Percentiles rank a stretch among this genome's conserved stretches.
phyloP scores from a whole-genome alignment of 2,329 filamentous ascomycete species.

The Neopestalotiopsis sp. region DNA sequence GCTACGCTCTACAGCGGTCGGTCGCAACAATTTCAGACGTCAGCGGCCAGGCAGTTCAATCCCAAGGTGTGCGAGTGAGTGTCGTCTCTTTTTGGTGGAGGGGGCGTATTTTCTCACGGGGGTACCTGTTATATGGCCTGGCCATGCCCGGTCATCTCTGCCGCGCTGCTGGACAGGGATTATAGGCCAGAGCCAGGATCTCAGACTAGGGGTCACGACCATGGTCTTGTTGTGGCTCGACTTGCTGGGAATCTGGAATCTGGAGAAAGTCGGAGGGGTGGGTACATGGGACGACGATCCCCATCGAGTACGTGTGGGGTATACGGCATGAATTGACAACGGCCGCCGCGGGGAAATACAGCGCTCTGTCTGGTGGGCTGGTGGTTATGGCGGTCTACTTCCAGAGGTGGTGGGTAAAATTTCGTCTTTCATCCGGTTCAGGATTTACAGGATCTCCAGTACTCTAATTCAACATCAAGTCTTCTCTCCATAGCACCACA shows the following conservation, averaged over 20 bases:
- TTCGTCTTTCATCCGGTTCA: background rate
- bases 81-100: conserved; percentile 13
- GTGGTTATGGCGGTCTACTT: background rate
- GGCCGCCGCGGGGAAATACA: conserved; percentile 4
- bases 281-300: conserved; percentile 8
- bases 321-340: conserved; percentile 3
- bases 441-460: no score
- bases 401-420: background rate
- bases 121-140: conserved; percentile 23
- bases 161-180: conserved; percentile 6
- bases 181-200: background rate
- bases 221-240: background rate
- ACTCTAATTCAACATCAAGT: no score
- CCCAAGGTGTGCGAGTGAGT: conserved; percentile 20
- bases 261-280: conserved; percentile 18
- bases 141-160: conserved; percentile 16
- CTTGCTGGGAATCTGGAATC: conserved; percentile 13
- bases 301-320: conserved; percentile 10
- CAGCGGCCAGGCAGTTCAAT: conserved; percentile 23
- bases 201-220: background rate
- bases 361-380: background rate
- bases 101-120: conserved; percentile 17
- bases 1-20: conserved; percentile 46
- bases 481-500: no score
- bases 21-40: conserved; percentile 34